Evolutionary conservation across 345 rosid genomes (phyloP), one percentile per base, ranked within the genome.

Genomic region (Citrus unshiu): DNA sequence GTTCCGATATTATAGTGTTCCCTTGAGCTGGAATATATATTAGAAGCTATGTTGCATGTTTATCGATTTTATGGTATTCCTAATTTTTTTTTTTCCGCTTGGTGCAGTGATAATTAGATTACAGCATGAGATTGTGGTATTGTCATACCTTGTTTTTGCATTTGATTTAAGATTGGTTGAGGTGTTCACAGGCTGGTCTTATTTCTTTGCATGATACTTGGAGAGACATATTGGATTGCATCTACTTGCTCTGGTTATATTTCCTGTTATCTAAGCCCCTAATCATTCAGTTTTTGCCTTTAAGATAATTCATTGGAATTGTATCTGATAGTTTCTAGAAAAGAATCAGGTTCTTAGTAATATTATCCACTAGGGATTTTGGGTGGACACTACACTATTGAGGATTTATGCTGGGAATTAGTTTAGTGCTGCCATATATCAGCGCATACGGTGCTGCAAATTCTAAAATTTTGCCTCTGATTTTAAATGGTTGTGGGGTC

Each of bases 1-100:
- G 57, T 72, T 78, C 39, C 24, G 1, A 35, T 35, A 35, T 35
- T 70, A 69, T 67, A 75, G 80, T 65, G 24, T 66, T 46, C 80
- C 80, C 56, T 43, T 71, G 58, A 68, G 37, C n/a, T 70, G 85
- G 79, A 75, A 59, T 73, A 46, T 40, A 49, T 69, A 49, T 73
- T 25, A 71, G 63, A 72, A 79, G 79, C 75, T 32, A 43, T 58
- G 75, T 65, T 64, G 73, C 76, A 25, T 77, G 54, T 72, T 59
- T 39, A 35, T 21, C 5, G 7, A 24, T 56, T 66, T 3, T 18
- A 10, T 19, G 7, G 69, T 1, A 4, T 51, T 29, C 22, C 49
- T 3, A 21, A n/a, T 63, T 34, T 9, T 62, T 62, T 63, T 32
- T 30, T n/a, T 22, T 13, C 43, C 29, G 14, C 32, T 32, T 32